phyloP scores from a whole-genome alignment of 805 yeast genomes.

The Hanseniaspora thailandica region DNA sequence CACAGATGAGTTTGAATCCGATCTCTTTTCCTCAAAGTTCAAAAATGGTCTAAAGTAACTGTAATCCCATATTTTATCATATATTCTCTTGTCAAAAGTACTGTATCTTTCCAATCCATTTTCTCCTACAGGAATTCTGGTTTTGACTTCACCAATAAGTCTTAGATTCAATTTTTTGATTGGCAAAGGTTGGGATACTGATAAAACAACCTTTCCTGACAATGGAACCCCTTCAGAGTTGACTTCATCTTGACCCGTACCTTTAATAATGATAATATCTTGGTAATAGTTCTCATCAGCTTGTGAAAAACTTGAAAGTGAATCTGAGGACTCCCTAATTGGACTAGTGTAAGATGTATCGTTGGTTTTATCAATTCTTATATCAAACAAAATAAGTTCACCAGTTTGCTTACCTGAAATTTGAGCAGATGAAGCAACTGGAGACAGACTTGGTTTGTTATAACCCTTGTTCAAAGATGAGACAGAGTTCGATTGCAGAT shows the following conservation, averaged over 20 bases:
- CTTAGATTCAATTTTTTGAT: slow-evolving; percentile 54
- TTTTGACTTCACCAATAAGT: slow-evolving; percentile 52
- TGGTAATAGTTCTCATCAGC: slow-evolving; percentile 24
- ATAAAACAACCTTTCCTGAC: slow-evolving; percentile 65
- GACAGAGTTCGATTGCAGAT: neutral
- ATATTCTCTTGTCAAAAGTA: slow-evolving; percentile 50
- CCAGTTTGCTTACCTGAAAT: slow-evolving; percentile 18
- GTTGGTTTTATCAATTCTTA: slow-evolving; percentile 42
- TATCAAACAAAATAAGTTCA: slow-evolving; percentile 34
- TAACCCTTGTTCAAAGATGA: neutral
- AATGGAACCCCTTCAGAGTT: slow-evolving; percentile 42
- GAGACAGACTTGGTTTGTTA: neutral
- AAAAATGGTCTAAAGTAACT: slow-evolving; percentile 40
- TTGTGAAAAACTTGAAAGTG: neutral
- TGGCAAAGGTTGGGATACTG: slow-evolving; percentile 62
- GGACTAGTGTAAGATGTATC: slow-evolving; percentile 13
- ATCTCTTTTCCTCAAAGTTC: slow-evolving; percentile 17
- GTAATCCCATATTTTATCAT: slow-evolving; percentile 70
- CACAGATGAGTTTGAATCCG: slow-evolving; percentile 16
- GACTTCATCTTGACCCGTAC: slow-evolving; percentile 64
- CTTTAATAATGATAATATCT: slow-evolving; percentile 72
- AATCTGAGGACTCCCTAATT: slow-evolving; percentile 31
- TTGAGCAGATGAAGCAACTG: slow-evolving; percentile 22
- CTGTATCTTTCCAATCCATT: slow-evolving; percentile 34
- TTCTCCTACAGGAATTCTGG: slow-evolving; percentile 53